A percentile compares a stretch with the other conserved stretches of the same genome.
phyloP scores from a whole-genome alignment of 768 basidiomycete genomes.

The Rhodotorula toruloides region DNA sequence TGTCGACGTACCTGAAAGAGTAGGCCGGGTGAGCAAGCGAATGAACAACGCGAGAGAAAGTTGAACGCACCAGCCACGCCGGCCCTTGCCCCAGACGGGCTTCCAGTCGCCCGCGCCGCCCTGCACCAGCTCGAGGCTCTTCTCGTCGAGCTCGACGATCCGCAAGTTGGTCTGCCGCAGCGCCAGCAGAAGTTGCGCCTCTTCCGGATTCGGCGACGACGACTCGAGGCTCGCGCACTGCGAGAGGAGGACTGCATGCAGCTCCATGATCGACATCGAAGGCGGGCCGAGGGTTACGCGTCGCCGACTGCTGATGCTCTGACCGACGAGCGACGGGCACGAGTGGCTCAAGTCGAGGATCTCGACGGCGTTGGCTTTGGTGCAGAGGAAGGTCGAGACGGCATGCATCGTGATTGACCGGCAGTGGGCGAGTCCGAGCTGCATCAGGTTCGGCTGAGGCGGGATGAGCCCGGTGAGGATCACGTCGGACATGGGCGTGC shows the following conservation, averaged over 20 bases:
- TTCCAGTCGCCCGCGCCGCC: constrained; percentile 79
- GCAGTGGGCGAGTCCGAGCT: constrained; percentile 84
- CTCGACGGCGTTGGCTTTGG: constrained; percentile 71
- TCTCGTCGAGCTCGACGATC: constrained; percentile 75
- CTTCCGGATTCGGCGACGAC: constrained; percentile 37
- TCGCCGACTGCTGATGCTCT: constrained; percentile 53
- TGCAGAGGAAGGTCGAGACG: constrained; percentile 63
- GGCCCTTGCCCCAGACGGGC: constrained; percentile 83
- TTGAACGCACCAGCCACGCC: constrained; percentile 89
- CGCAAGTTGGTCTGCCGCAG: constrained; percentile 60
- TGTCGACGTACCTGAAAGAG: constrained; percentile 46
- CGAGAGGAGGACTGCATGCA: constrained; percentile 62
- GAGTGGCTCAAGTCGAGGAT: constrained; percentile 74
- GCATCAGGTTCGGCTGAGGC: constrained; percentile 67
- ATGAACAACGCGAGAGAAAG: neutral
- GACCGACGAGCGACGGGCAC: constrained; percentile 58
- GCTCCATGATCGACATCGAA: constrained; percentile 45
- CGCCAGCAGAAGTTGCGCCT: constrained; percentile 51
- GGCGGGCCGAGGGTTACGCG: constrained; percentile 58
- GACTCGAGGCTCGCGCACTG: constrained; percentile 40
- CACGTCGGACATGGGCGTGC: constrained; percentile 62
- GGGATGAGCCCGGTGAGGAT: constrained; percentile 55
- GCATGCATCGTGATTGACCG: constrained; percentile 61
- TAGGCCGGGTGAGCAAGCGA: neutral
- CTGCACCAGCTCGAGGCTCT: constrained; percentile 66